Conservation (phyloP, 306 rosid genomes). For the Adenanthera pavonina region DNA sequence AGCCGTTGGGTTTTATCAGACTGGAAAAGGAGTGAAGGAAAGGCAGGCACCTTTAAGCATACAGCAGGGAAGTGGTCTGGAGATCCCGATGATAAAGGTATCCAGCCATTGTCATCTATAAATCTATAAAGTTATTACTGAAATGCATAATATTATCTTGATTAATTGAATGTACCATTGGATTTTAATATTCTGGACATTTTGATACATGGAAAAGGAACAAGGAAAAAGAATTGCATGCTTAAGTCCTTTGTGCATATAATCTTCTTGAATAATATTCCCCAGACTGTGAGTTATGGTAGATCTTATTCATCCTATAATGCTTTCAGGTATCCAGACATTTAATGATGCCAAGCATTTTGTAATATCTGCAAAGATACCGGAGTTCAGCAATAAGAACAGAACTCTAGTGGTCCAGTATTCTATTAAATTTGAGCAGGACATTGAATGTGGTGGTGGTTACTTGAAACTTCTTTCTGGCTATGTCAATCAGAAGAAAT, state of each 20-base stretch:
- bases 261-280: neutral
- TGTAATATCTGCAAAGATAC: conserved; percentile 84
- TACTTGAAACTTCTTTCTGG: conserved; percentile 93
- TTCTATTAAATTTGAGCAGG: conserved; percentile 90
- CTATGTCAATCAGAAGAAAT: conserved; percentile 95
- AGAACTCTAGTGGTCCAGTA: conserved; percentile 87
- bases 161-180: conserved; percentile 13
- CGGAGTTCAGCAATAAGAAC: conserved; percentile 78
- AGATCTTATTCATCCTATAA: conserved; percentile 2
- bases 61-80: conserved; percentile 84
- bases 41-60: conserved; percentile 74
- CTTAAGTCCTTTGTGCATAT: neutral
- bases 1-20: conserved; percentile 81
- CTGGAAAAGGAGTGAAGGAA: conserved; percentile 88
- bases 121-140: neutral
- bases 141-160: conserved; percentile 2
- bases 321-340: conserved; percentile 85
- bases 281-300: neutral
- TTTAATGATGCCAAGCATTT: conserved; percentile 88
- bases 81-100: conserved; percentile 83
- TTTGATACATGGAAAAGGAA: neutral
- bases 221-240: neutral
- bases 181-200: neutral
- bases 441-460: conserved; percentile 97
- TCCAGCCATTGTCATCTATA: neutral